Evolutionary conservation across 192 early-diverging fungal species (phyloP).

Genomic region (Coemansia sp.): DNA sequence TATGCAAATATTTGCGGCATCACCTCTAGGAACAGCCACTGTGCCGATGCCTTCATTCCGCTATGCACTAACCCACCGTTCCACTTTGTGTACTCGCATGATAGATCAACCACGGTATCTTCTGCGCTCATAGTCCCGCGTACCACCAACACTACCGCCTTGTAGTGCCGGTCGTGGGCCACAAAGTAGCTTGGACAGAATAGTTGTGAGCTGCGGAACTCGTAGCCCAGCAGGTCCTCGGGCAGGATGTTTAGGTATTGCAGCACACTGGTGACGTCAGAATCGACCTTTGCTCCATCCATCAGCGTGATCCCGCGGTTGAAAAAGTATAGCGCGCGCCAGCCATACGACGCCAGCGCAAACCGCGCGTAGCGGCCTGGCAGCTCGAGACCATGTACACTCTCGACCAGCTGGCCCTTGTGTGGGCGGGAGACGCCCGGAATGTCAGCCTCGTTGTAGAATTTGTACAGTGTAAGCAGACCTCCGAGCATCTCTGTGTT

Average conservation of each 20-base stretch:
- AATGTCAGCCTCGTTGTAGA: slow-evolving; percentile 54
- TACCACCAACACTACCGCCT: slow-evolving; percentile 66
- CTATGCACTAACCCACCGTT: slow-evolving; percentile 73
- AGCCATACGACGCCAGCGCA: slow-evolving; percentile 68
- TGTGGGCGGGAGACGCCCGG: slow-evolving; percentile 39
- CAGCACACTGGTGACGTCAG: slow-evolving; percentile 64
- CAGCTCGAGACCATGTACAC: slow-evolving; percentile 50
- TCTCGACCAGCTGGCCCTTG: slow-evolving; percentile 32
- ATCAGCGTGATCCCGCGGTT: slow-evolving; percentile 68
- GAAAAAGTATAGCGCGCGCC: slow-evolving; percentile 71
- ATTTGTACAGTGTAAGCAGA: slow-evolving; percentile 65
- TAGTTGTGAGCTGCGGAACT: slow-evolving; percentile 63
- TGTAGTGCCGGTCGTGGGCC: slow-evolving; percentile 60
- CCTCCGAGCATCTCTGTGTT: slow-evolving; percentile 65
- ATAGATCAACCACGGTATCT: slow-evolving; percentile 73
- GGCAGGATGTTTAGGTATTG: slow-evolving; percentile 62
- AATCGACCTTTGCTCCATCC: slow-evolving; percentile 64
- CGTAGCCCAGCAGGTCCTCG: slow-evolving; percentile 67
- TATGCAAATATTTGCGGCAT: slow-evolving; percentile 65
- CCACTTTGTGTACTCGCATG: slow-evolving; percentile 77
- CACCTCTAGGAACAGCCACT: slow-evolving; percentile 69
- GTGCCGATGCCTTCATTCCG: slow-evolving; percentile 73
- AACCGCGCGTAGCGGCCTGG: slow-evolving; percentile 59
- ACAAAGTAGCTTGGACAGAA: slow-evolving; percentile 74
- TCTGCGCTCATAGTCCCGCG: slow-evolving; percentile 73